phyloP scores from a whole-genome alignment of 306 rosid species.

The Ammopiptanthus mongolicus region DNA sequence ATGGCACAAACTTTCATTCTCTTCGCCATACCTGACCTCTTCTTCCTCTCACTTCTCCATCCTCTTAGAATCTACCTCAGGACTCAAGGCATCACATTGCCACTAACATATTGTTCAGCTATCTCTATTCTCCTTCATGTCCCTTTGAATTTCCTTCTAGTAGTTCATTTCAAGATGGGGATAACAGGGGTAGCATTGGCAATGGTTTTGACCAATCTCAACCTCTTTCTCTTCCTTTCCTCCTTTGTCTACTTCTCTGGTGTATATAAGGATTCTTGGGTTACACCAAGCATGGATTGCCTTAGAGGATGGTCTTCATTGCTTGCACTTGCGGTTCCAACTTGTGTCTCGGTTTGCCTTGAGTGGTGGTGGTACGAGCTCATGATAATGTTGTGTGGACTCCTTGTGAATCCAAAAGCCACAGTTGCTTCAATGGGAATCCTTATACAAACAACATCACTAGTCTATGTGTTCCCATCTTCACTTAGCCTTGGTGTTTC shows the following conservation, averaged over 20 bases:
- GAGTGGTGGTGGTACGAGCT: conserved; percentile 99
- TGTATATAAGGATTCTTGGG: conserved; percentile 85
- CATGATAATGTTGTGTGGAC: conserved; percentile 85
- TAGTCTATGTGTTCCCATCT: conserved; percentile 85
- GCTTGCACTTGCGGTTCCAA: conserved; percentile 68
- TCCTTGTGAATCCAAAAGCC: conserved; percentile 67
- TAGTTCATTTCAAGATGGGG: conserved; percentile 63
- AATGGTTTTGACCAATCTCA: conserved; percentile 70
- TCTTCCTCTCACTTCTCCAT: conserved; percentile 83
- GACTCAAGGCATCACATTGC: conserved; percentile 73
- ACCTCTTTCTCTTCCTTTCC: conserved; percentile 55
- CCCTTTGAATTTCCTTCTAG: conserved; percentile 77
- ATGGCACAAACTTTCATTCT: conserved; percentile 72
- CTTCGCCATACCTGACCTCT: conserved; percentile 81
- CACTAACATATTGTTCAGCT: conserved; percentile 75
- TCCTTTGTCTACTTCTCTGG: conserved; percentile 65
- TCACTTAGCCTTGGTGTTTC: conserved; percentile 86
- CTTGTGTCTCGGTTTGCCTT: conserved; percentile 87
- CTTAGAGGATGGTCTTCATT: conserved; percentile 70
- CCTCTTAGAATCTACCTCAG: conserved; percentile 80
- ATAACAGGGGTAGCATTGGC: conserved; percentile 83
- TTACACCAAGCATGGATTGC: conserved; percentile 64
- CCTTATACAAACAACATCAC: conserved; percentile 75
- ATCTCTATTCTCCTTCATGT: conserved; percentile 70
- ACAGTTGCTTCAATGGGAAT: conserved; percentile 93